Evolutionary conservation across 768 basidiomycete genomes (phyloP).

Genomic region (Mycena galopus): DNA sequence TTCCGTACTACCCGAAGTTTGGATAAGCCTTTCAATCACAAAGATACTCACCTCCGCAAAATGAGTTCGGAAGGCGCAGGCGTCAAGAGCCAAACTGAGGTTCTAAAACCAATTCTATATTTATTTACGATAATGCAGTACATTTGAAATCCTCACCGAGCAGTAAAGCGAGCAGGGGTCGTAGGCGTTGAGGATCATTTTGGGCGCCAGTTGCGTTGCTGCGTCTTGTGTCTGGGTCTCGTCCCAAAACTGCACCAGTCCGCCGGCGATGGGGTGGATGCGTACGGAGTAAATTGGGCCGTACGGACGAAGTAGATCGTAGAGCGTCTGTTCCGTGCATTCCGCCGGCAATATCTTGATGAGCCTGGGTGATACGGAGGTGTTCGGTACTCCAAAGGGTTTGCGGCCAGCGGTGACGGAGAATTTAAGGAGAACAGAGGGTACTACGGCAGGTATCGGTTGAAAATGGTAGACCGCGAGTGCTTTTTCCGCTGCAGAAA

Average conservation of each 20-base stretch:
- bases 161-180: slow-evolving; percentile 34
- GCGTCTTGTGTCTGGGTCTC: slow-evolving; percentile 31
- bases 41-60: slow-evolving; percentile 23
- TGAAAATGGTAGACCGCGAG: background rate
- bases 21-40: background rate
- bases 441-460: background rate
- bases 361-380: background rate
- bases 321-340: background rate
- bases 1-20: slow-evolving; percentile 11
- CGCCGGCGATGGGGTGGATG: slow-evolving; percentile 6
- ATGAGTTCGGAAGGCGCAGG: slow-evolving; percentile 7
- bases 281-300: background rate
- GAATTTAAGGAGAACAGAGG: background rate
- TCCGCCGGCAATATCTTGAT: background rate
- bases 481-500: background rate
- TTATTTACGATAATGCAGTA: background rate
- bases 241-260: slow-evolving; percentile 23
- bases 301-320: slow-evolving; percentile 8
- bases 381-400: background rate
- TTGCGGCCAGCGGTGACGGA: background rate
- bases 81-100: slow-evolving; percentile 16
- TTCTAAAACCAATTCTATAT: slow-evolving; percentile 6
- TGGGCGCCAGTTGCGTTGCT: slow-evolving; percentile 9
- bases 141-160: slow-evolving; percentile 19
- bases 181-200: slow-evolving; percentile 18